Evolutionary conservation across 2,329 filamentous ascomycete species (phyloP).

Genomic region (Fusarium transvaalense): DNA sequence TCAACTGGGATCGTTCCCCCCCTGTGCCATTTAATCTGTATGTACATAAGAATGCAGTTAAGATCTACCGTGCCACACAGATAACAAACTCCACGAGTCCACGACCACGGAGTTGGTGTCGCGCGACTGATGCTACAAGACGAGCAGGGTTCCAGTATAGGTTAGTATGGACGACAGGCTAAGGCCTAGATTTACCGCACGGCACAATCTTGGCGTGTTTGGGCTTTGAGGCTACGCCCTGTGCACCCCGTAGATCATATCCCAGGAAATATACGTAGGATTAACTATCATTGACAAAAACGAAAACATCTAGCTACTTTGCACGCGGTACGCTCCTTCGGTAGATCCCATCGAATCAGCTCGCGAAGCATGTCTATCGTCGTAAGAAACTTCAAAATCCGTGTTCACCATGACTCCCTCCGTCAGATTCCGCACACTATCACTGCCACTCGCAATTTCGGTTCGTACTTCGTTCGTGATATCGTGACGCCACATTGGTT

Average conservation of each 20-base stretch:
- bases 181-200: not conserved
- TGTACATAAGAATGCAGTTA: no score
- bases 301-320: not conserved
- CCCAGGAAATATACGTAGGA: not conserved
- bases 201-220: not conserved
- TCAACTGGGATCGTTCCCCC: no score
- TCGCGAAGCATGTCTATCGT: conserved; percentile 29
- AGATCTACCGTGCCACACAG: not conserved
- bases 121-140: no score
- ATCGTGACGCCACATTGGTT: conserved; percentile 34
- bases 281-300: not conserved
- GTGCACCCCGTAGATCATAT: not conserved
- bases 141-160: no score
- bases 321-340: conserved; percentile 33
- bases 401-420: conserved; percentile 42
- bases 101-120: not conserved
- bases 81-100: not conserved
- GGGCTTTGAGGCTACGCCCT: not conserved
- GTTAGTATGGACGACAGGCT: not conserved
- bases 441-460: conserved; percentile 32
- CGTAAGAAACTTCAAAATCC: conserved; percentile 45
- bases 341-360: conserved; percentile 39
- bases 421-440: conserved; percentile 43
- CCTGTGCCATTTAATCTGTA: no score
- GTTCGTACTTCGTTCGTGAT: conserved; percentile 3